Evolutionary conservation across 352 stramenopile species (phyloP).

Genomic region (Pythium periplocum): DNA sequence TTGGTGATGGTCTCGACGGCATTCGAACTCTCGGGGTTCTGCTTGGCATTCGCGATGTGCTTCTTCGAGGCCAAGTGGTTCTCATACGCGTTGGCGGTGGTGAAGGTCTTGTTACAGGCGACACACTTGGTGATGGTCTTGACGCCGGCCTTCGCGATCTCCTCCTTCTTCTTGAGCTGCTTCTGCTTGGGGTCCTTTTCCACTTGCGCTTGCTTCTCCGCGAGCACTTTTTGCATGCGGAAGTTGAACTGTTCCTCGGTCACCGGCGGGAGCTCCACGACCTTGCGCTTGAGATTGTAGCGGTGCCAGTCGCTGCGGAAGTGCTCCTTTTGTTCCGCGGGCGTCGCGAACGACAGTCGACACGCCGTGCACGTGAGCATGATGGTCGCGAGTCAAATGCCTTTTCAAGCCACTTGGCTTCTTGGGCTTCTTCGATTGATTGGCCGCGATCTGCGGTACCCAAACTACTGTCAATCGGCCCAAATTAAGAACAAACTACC

Average conservation of each 20-base stretch:
- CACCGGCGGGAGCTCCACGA: conserved; percentile 91
- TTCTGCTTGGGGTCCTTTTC: conserved; percentile 71
- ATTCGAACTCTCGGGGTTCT: conserved; percentile 38
- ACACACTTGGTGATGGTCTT: conserved; percentile 82
- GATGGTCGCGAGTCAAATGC: neutral
- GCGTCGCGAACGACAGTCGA: conserved; percentile 55
- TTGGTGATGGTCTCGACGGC: conserved; percentile 65
- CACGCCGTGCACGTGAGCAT: conserved; percentile 86
- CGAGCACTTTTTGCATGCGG: conserved; percentile 69
- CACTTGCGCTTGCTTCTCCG: conserved; percentile 46
- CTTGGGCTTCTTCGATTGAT: conserved; percentile 4
- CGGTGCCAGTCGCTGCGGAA: conserved; percentile 97
- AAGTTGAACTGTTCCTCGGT: conserved; percentile 82
- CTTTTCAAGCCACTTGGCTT: neutral
- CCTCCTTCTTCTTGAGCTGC: conserved; percentile 54
- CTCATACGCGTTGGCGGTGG: conserved; percentile 71
- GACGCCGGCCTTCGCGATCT: conserved; percentile 60
- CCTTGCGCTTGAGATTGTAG: conserved; percentile 96
- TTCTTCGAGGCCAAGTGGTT: conserved; percentile 87
- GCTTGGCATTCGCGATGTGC: conserved; percentile 76
- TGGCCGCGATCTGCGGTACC: conserved; percentile 5
- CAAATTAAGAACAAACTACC: conserved; percentile 1
- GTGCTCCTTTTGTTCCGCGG: conserved; percentile 79
- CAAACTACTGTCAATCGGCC: conserved; percentile 2
- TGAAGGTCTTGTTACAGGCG: conserved; percentile 83